Percentiles rank a stretch among this genome's conserved stretches.
Conservation (phyloP, 352 stramenopile species). For the Peronospora destructor region DNA sequence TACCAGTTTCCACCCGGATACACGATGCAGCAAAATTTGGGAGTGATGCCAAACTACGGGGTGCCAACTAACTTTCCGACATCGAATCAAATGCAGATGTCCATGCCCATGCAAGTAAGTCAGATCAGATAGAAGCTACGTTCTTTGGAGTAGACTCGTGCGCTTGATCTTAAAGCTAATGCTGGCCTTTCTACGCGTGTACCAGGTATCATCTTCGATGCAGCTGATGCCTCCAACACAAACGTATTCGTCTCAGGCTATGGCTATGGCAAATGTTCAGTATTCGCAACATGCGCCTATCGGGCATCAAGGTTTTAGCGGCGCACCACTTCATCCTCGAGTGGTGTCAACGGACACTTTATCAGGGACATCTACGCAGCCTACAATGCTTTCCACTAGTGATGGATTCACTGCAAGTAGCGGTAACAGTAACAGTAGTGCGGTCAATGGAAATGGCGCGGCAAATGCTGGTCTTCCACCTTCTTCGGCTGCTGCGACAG, state of each 20-base stretch:
- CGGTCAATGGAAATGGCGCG: conserved; percentile 6
- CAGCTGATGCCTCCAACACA: conserved; percentile 24
- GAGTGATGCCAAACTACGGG: conserved; percentile 45
- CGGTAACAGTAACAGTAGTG: conserved; percentile 11
- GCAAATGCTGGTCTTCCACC: conserved; percentile 30
- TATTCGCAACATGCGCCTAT: conserved; percentile 18
- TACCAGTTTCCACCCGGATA: conserved; percentile 41
- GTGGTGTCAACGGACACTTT: conserved; percentile 17
- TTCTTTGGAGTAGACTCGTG: not conserved
- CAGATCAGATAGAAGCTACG: not conserved
- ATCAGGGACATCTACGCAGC: conserved; percentile 18
- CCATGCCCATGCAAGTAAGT: conserved; percentile 30
- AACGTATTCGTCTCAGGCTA: conserved; percentile 30
- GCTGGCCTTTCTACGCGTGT: not conserved
- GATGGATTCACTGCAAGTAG: conserved; percentile 15
- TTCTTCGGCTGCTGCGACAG: conserved; percentile 29
- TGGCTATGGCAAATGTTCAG: conserved; percentile 31
- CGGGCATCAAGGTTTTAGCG: conserved; percentile 34
- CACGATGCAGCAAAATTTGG: conserved; percentile 38
- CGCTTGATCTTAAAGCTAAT: conserved; percentile 6
- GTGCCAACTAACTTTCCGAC: conserved; percentile 32
- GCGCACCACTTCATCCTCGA: conserved; percentile 33
- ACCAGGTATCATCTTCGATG: conserved; percentile 26
- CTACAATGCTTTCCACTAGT: conserved; percentile 12
- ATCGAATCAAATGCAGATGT: conserved; percentile 37